Evolutionary conservation across 1,284 basidiomycete species (phyloP).

Genomic region (Apiotrichum veenhuisii): DNA sequence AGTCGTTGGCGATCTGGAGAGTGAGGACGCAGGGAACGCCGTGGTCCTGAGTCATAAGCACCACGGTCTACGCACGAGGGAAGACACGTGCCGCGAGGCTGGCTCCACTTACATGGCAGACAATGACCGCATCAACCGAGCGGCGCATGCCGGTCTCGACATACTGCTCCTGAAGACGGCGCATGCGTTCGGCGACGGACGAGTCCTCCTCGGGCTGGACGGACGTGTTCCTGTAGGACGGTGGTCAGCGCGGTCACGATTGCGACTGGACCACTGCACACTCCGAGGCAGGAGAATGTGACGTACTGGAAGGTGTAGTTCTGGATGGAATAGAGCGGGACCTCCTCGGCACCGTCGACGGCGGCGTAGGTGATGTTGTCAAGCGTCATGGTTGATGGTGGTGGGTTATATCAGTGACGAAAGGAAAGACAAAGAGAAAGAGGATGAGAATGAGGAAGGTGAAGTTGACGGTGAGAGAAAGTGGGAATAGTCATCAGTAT

Average conservation of each 20-base stretch:
- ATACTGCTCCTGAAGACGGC: constrained; percentile 90
- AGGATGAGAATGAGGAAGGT: not conserved
- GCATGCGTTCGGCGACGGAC: constrained; percentile 81
- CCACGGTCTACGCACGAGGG: not conserved
- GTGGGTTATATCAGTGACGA: not conserved
- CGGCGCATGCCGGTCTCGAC: constrained; percentile 92
- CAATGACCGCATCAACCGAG: constrained; percentile 92
- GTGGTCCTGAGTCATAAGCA: constrained; percentile 57
- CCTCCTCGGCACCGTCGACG: not conserved
- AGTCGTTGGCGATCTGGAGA: constrained; percentile 96
- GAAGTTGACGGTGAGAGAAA: not conserved
- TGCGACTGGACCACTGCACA: not conserved
- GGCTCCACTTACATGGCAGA: constrained; percentile 65
- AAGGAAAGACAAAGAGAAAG: not conserved
- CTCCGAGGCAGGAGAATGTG: not conserved
- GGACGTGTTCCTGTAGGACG: constrained; percentile 15
- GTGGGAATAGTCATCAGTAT: not conserved
- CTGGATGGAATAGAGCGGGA: constrained; percentile 12
- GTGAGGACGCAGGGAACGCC: constrained; percentile 94
- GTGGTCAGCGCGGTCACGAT: too few species aligned
- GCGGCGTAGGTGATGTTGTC: not conserved
- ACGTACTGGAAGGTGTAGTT: constrained; percentile 20
- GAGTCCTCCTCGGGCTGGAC: constrained; percentile 95
- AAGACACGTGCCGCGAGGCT: not conserved
- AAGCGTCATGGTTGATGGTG: not conserved